phyloP scores from a whole-genome alignment of 148 eudicot species.

The Camellia granthamiana region DNA sequence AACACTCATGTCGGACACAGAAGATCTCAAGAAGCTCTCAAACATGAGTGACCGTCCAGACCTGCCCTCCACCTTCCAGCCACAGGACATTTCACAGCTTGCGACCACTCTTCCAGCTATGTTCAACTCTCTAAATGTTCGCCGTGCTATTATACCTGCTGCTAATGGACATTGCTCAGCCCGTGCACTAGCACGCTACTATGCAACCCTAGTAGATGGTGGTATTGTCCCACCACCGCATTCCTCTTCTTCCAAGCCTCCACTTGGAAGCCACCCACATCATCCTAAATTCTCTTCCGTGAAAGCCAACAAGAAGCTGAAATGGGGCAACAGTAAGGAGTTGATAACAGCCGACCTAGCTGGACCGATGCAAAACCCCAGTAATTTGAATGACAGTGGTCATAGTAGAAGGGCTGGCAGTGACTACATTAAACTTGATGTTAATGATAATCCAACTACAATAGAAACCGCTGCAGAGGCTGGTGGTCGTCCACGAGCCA shows the following conservation, averaged over 20 bases:
- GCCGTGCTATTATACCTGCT: conserved; percentile 93
- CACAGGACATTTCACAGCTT: conserved; percentile 44
- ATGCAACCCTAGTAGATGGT: conserved; percentile 70
- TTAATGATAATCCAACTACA: conserved; percentile 28
- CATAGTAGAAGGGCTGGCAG: not conserved
- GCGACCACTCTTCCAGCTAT: conserved; percentile 55
- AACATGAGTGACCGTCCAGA: conserved; percentile 43
- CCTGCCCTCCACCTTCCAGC: conserved; percentile 77
- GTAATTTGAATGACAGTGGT: conserved; percentile 18
- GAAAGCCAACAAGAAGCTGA: conserved; percentile 36
- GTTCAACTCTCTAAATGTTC: conserved; percentile 71
- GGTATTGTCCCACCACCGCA: conserved; percentile 61
- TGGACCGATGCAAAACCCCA: conserved; percentile 28
- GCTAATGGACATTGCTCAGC: conserved; percentile 98
- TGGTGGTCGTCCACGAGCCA: conserved; percentile 5
- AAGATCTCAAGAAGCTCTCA: conserved; percentile 60
- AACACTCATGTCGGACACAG: conserved; percentile 64
- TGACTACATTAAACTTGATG: conserved; percentile 38
- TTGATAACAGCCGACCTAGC: conserved; percentile 16
- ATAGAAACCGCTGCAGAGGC: conserved; percentile 4
- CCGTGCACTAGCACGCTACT: conserved; percentile 96
- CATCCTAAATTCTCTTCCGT: conserved; percentile 54
- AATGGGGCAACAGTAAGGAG: conserved; percentile 29
- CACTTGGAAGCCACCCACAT: conserved; percentile 83
- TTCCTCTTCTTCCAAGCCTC: conserved; percentile 61